Evolutionary conservation across 2,329 filamentous ascomycete species (phyloP).

Genomic region (Apiospora sp.): DNA sequence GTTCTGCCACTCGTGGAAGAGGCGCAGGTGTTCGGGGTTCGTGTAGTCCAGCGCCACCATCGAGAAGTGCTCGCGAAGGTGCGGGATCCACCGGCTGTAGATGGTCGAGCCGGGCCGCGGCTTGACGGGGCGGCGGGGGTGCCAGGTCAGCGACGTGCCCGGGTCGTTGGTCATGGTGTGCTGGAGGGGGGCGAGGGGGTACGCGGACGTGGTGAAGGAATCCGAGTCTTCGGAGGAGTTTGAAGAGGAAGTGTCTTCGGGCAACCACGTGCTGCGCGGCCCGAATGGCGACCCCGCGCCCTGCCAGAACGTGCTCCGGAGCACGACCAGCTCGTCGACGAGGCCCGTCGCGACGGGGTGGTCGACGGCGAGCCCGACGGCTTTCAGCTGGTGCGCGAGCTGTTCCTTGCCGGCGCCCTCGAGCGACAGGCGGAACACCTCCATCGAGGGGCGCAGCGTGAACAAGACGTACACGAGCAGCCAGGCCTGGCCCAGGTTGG

Average conservation of each 20-base stretch:
- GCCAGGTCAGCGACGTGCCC: conserved; percentile 53
- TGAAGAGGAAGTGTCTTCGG: conserved; percentile 45
- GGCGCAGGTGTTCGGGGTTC: conserved; percentile 67
- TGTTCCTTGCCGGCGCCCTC: conserved; percentile 46
- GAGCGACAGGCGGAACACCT: conserved; percentile 58
- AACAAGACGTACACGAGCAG: conserved; percentile 61
- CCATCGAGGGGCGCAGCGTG: conserved; percentile 56
- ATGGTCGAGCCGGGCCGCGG: conserved; percentile 73
- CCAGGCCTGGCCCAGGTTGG: conserved; percentile 60
- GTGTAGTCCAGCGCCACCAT: conserved; percentile 77
- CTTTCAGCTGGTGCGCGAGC: conserved; percentile 48
- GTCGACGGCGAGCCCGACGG: conserved; percentile 57
- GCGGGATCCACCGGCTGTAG: conserved; percentile 82
- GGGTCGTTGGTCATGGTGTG: conserved; percentile 53
- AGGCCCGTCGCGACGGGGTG: conserved; percentile 50
- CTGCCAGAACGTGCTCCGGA: conserved; percentile 72
- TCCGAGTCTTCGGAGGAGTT: conserved; percentile 41
- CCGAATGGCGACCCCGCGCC: conserved; percentile 74
- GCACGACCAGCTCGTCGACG: conserved; percentile 48
- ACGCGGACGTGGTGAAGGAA: conserved; percentile 50
- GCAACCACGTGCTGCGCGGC: conserved; percentile 67
- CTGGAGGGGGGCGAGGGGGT: conserved; percentile 58
- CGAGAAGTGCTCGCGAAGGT: conserved; percentile 78
- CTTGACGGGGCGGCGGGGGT: conserved; percentile 76
- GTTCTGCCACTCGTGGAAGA: conserved; percentile 86